These are phyloP conservation scores for Epichloe hybrida DNA, from an alignment of 2,329 filamentous ascomycete species.

Conservation along the genomic window DNA sequence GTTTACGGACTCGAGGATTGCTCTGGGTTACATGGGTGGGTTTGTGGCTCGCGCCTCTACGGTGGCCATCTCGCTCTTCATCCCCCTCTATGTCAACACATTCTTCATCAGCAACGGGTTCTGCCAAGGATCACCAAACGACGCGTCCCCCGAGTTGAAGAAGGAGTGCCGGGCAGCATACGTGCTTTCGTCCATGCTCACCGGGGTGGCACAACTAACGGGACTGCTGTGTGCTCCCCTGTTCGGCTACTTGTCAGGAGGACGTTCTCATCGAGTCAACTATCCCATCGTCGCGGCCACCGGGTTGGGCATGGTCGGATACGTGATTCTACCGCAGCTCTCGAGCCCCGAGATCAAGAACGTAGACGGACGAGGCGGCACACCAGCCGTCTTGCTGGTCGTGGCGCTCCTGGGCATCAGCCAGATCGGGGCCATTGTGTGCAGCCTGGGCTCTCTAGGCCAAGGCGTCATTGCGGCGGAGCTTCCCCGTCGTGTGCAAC, in stretches of 20 bases:
- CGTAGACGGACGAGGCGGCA: conserved; percentile 51
- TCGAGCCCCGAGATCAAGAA: conserved; percentile 60
- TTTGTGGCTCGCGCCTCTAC: conserved; percentile 92
- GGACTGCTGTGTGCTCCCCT: conserved; percentile 79
- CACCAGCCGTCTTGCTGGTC: conserved; percentile 56
- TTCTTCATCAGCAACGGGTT: conserved; percentile 74
- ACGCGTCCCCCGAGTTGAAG: conserved; percentile 60
- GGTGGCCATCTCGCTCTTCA: conserved; percentile 88
- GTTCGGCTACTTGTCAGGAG: conserved; percentile 77
- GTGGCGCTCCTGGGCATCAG: conserved; percentile 76
- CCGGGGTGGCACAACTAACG: conserved; percentile 76
- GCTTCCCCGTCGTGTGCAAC: conserved; percentile 15
- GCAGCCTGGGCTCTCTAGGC: conserved; percentile 78
- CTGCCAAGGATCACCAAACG: conserved; percentile 54
- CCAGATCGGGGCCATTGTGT: conserved; percentile 94
- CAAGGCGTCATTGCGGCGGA: conserved; percentile 56
- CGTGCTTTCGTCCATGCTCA: conserved; percentile 72
- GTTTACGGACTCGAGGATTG: conserved; percentile 63
- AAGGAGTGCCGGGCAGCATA: conserved; percentile 78
- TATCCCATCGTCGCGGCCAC: conserved; percentile 61
- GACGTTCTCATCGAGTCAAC: conserved; percentile 52
- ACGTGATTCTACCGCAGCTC: conserved; percentile 62
- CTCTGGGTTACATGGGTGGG: conserved; percentile 79
- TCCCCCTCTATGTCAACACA: conserved; percentile 83
- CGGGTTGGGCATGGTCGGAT: conserved; percentile 62